phyloP scores from a whole-genome alignment of 2,329 filamentous ascomycete species.

The Colletotrichum sojae region DNA sequence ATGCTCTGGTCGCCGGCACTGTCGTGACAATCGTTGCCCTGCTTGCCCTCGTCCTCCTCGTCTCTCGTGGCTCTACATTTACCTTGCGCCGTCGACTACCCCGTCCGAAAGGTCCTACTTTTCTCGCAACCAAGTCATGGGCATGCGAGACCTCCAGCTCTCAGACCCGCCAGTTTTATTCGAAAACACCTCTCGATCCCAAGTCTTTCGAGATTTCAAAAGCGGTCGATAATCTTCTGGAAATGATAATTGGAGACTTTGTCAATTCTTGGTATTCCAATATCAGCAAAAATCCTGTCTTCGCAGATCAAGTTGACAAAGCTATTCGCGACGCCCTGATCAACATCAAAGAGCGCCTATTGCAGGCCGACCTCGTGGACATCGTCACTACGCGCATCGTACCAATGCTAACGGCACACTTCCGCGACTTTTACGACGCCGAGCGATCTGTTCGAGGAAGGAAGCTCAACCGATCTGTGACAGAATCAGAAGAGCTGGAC shows the following conservation, averaged over 20 bases:
- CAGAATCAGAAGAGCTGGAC: slow-evolving; percentile 96
- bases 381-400: slow-evolving; percentile 85
- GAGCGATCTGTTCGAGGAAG: slow-evolving; percentile 89
- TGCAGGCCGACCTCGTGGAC: slow-evolving; percentile 86
- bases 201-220: slow-evolving; percentile 83
- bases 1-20: slow-evolving; percentile 83
- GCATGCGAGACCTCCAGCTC: slow-evolving; percentile 77
- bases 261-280: slow-evolving; percentile 89
- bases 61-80: slow-evolving; percentile 66
- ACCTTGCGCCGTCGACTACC: slow-evolving; percentile 56
- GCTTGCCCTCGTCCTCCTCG: slow-evolving; percentile 72
- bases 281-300: slow-evolving; percentile 85
- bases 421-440: slow-evolving; percentile 91
- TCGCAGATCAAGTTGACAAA: slow-evolving; percentile 89
- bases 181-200: slow-evolving; percentile 78
- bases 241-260: slow-evolving; percentile 85
- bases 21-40: slow-evolving; percentile 69
- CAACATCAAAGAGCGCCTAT: slow-evolving; percentile 79
- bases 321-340: slow-evolving; percentile 80
- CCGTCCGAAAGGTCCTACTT: slow-evolving; percentile 65
- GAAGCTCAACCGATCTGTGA: slow-evolving; percentile 89
- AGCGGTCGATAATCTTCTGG: slow-evolving; percentile 83
- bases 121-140: slow-evolving; percentile 77
- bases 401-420: slow-evolving; percentile 88
- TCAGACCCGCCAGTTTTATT: slow-evolving; percentile 76